A percentile compares a stretch with the other conserved stretches of the same genome.
Evolutionary conservation across 2,329 filamentous ascomycete species (phyloP).

Genomic region (Drechslerella stenobrocha): DNA sequence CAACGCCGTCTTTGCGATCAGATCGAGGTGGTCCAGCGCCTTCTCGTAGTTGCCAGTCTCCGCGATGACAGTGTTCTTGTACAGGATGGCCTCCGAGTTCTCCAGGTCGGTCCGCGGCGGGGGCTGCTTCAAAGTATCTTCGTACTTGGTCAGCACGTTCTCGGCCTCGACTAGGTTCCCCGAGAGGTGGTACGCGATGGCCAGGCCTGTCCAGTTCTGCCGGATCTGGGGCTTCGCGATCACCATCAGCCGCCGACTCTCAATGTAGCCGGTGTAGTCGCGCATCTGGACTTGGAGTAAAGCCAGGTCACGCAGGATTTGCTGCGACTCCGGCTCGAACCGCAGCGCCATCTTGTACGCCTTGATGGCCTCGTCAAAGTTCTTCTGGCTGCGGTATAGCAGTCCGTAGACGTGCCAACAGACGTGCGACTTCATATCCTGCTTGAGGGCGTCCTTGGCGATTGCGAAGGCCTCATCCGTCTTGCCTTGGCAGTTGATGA

Average conservation of each 20-base stretch:
- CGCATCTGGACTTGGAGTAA: slow-evolving; percentile 94
- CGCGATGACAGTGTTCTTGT: slow-evolving; percentile 92
- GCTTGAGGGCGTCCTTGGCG: slow-evolving; percentile 86
- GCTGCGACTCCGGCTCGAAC: slow-evolving; percentile 88
- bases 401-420: slow-evolving; percentile 99
- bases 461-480: slow-evolving; percentile 91
- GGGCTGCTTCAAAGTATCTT: slow-evolving; percentile 79
- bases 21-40: slow-evolving; percentile 83
- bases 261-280: slow-evolving; percentile 89
- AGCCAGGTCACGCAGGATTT: slow-evolving; percentile 92
- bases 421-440: slow-evolving; percentile 98
- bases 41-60: slow-evolving; percentile 81
- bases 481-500: slow-evolving; percentile 89
- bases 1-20: slow-evolving; percentile 73
- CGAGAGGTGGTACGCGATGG: slow-evolving; percentile 87
- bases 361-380: slow-evolving; percentile 98
- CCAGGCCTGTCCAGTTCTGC: slow-evolving; percentile 97
- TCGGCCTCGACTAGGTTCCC: slow-evolving; percentile 85
- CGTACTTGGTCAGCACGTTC: slow-evolving; percentile 85
- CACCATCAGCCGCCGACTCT: slow-evolving; percentile 85
- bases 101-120: slow-evolving; percentile 76
- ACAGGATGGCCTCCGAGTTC: slow-evolving; percentile 89
- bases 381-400: slow-evolving; percentile 89
- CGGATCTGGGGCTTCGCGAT: slow-evolving; percentile 77
- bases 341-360: slow-evolving; percentile 94